Percentiles rank a stretch among this genome's conserved stretches.
Evolutionary conservation across 768 basidiomycete species (phyloP).

Genomic region (Kwoniella newhampshirensis): DNA sequence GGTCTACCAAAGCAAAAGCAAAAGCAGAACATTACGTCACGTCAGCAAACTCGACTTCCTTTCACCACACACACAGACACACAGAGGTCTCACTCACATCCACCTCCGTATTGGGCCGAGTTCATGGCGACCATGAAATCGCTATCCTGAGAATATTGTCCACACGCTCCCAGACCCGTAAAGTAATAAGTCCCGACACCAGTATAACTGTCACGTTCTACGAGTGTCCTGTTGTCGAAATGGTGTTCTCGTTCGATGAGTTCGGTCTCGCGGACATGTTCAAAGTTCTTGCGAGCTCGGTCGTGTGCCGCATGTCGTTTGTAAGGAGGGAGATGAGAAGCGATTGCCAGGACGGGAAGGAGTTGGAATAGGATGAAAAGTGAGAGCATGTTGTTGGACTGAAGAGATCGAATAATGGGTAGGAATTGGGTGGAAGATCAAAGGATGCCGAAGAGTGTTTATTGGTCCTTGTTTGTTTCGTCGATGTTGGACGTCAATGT

Average conservation of each 20-base stretch:
- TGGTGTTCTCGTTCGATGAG: neutral
- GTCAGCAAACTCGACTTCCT: neutral
- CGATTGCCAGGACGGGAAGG: conserved; percentile 8
- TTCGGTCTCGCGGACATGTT: conserved; percentile 2
- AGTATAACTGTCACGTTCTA: conserved; percentile 13
- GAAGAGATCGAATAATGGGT: neutral
- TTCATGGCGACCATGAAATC: conserved; percentile 46
- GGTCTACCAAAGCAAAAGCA: conserved; percentile 19
- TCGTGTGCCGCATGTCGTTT: conserved; percentile 11
- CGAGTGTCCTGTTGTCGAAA: conserved; percentile 15
- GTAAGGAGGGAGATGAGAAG: conserved; percentile 16
- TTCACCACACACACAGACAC: neutral
- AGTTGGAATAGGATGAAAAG: conserved; percentile 11
- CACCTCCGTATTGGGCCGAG: conserved; percentile 42
- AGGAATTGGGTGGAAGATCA: neutral
- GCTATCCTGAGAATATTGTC: conserved; percentile 33
- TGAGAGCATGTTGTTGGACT: conserved; percentile 4
- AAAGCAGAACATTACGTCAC: neutral
- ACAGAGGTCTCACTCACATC: conserved; percentile 28
- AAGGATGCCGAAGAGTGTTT: conserved; percentile 4
- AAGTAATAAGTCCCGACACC: conserved; percentile 23
- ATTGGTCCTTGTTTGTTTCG: neutral
- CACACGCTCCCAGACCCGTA: conserved; percentile 25
- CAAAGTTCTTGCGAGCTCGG: conserved; percentile 11
- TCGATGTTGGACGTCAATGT: conserved; percentile 1